phyloP scores from a whole-genome alignment of 192 early-diverging fungal species.

The Backusella circina region DNA sequence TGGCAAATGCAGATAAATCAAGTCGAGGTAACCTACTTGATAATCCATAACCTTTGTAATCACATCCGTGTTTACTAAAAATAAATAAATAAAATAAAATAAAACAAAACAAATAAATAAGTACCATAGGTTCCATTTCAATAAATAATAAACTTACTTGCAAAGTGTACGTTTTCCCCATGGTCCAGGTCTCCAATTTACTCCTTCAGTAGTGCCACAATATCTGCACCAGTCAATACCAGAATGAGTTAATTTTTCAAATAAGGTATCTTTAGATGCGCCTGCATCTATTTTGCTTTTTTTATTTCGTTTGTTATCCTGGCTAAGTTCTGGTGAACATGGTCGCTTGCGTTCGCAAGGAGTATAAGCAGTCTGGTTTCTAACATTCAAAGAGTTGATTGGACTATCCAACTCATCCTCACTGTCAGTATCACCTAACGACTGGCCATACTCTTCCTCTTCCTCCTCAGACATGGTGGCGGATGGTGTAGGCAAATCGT shows the following conservation, averaged over 20 bases:
- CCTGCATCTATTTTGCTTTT: background rate
- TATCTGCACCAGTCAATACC: conserved; percentile 83
- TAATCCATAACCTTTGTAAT: conserved; percentile 28
- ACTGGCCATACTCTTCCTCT: background rate
- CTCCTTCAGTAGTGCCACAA: conserved; percentile 82
- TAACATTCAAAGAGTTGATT: background rate
- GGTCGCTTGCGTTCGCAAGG: background rate
- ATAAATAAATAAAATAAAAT: background rate
- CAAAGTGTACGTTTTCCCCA: conserved; percentile 92
- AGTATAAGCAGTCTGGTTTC: background rate
- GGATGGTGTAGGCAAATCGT: conserved; percentile 2
- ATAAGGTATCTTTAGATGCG: conserved; percentile 3
- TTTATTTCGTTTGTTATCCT: background rate
- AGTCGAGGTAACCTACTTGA: conserved; percentile 18
- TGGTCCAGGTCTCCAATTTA: conserved; percentile 88
- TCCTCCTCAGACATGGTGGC: background rate
- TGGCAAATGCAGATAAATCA: conserved; percentile 16
- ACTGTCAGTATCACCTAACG: background rate
- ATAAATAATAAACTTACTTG: conserved; percentile 57
- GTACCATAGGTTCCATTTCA: background rate
- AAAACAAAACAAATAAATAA: background rate
- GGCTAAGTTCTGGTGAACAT: background rate
- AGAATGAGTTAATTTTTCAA: conserved; percentile 9
- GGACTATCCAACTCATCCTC: background rate
- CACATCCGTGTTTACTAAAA: conserved; percentile 26